Evolutionary conservation across 2,329 filamentous ascomycete genomes (phyloP), one percentile per base, ranked within the genome.

Genomic region (Parafenestella ontariensis): DNA sequence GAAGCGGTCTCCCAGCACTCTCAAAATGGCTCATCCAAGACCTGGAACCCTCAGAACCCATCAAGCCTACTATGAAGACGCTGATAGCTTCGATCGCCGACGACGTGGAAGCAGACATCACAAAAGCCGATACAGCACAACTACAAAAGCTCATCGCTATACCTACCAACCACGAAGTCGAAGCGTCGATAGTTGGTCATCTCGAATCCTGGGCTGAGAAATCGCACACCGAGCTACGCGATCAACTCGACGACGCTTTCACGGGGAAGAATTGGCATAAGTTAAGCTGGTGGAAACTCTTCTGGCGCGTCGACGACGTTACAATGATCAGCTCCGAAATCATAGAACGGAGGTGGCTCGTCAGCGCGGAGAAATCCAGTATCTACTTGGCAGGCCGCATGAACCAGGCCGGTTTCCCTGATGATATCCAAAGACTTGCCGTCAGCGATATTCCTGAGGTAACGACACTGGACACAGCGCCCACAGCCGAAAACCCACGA

Each of bases 231-330:
- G 94, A 98, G 75, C 83, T 98, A 7, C 90, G 92, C 58, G 84
- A 89, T 46, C 85, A 92, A 64, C 85, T 97, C 1, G 89, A 94
- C 61, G 78, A 86, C 40, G 92, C 91, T 0, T 94, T 97, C 65
- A 81, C 84, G 0, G 87, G 90, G n/a, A 82, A 79, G 17, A 82
- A 87, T 34, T 97, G 94, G 94, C 85, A 86, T 23, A 89, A 90
- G 59, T 81, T 96, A 3, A 84, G 87, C 15, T 98, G 94, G 93
- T 97, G 92, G 89, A 96, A 96, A 73, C 83, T 98, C 0, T 92
- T 96, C 71, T 96, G 92, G 92, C 87, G 92, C 18, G 92, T 95
- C 21, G 94, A 98, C 70, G 94, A 97, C 67, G 91, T 97, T 10
- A 86, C 87, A 2, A 89, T 94, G 83, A 87, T 96, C 49, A 88